These are phyloP conservation scores for Phaeotremella fagi DNA, from an alignment of 768 basidiomycete genomes.

Conservation along the genomic window DNA sequence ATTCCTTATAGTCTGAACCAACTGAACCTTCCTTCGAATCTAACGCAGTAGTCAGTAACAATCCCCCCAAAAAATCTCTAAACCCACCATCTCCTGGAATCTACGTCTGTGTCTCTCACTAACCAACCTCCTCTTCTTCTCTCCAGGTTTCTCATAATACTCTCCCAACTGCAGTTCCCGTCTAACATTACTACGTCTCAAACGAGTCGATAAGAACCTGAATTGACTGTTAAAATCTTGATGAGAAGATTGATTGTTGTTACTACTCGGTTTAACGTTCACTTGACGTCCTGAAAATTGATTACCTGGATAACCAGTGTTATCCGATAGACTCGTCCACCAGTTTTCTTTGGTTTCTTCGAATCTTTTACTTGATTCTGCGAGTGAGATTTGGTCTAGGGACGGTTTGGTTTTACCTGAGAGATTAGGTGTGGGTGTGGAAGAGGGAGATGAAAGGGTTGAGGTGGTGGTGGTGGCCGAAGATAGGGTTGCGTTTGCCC, in stretches of 20 bases:
- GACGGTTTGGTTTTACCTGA: neutral
- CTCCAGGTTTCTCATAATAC: slow-evolving; percentile 18
- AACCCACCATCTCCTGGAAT: slow-evolving; percentile 24
- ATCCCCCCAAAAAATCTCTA: neutral
- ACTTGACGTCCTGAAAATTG: neutral
- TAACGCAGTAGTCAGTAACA: neutral
- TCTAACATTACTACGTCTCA: slow-evolving; percentile 13
- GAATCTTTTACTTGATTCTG: too few species aligned
- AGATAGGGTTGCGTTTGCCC: neutral
- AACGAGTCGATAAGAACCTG: slow-evolving; percentile 6
- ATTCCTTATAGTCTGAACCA: slow-evolving; percentile 18
- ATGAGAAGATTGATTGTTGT: neutral
- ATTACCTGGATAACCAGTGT: neutral
- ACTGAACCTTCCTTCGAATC: slow-evolving; percentile 20
- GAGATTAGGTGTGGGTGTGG: neutral
- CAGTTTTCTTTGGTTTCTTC: neutral
- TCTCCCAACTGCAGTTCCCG: slow-evolving; percentile 15
- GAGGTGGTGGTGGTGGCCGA: neutral
- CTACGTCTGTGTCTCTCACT: slow-evolving; percentile 17
- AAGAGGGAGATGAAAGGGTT: neutral
- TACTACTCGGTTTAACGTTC: neutral
- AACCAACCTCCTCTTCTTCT: slow-evolving; percentile 15
- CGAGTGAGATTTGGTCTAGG: too few species aligned
- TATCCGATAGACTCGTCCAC: neutral
- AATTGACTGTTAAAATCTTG: slow-evolving; percentile 5